These are phyloP conservation scores for Cucumis melo DNA, from an alignment of 306 rosid genomes.

Conservation along the genomic window DNA sequence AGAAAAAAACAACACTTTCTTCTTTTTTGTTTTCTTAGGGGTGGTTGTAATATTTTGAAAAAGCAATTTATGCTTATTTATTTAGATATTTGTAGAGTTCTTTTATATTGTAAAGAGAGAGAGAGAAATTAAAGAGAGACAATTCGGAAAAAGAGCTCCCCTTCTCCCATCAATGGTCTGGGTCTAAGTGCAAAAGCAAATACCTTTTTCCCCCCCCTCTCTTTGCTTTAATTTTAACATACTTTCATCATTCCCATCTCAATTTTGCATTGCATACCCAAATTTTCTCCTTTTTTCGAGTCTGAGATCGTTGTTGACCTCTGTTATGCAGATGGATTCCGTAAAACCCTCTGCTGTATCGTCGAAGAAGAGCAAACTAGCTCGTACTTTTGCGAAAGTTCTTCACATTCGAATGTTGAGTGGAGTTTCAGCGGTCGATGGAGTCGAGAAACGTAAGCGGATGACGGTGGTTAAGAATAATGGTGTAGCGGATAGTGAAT, in stretches of 20 bases:
- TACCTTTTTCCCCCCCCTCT: constrained; percentile 26
- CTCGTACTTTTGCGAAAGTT: constrained; percentile 59
- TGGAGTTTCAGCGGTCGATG: constrained; percentile 47
- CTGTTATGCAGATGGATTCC: constrained; percentile 59
- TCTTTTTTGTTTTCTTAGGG: no score
- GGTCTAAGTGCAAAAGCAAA: constrained; percentile 55
- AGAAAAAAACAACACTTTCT: not conserved
- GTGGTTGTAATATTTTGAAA: no score
- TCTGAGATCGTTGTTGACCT: not conserved
- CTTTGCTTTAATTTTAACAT: constrained; percentile 19
- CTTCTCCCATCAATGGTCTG: constrained; percentile 30
- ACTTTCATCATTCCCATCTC: constrained; percentile 22
- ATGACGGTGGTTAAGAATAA: constrained; percentile 6
- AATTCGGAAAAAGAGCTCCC: constrained; percentile 27
- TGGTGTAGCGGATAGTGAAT: not conserved
- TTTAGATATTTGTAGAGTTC: not conserved
- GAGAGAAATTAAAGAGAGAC: not conserved
- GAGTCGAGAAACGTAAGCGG: constrained; percentile 6
- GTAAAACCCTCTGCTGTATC: constrained; percentile 41
- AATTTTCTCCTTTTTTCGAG: constrained; percentile 11
- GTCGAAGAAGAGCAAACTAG: constrained; percentile 55
- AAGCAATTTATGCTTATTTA: not conserved
- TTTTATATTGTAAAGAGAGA: not conserved
- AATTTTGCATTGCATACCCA: not conserved
- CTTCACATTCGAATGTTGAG: constrained; percentile 48